These are phyloP conservation scores for Neoarthrinium moseri DNA, from an alignment of 2,329 filamentous ascomycete genomes.

Conservation along the genomic window DNA sequence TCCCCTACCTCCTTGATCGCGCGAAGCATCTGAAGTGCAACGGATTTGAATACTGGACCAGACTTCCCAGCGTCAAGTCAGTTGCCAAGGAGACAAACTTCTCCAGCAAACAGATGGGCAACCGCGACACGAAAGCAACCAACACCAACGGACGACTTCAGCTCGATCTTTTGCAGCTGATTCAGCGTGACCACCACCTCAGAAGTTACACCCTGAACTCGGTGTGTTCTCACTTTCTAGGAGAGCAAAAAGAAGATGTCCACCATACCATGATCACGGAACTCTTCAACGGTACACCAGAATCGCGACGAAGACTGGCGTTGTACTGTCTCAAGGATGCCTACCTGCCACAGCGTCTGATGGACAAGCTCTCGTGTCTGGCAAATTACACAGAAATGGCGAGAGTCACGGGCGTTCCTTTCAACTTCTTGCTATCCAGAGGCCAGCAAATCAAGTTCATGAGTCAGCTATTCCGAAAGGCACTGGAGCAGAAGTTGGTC, in stretches of 20 bases:
- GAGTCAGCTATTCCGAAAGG: conserved; percentile 95
- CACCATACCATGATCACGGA: conserved; percentile 99
- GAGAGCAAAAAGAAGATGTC: conserved; percentile 98
- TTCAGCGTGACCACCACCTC: conserved; percentile 92
- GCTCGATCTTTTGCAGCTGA: conserved; percentile 87
- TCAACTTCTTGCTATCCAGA: conserved; percentile 87
- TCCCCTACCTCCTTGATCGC: conserved; percentile 88
- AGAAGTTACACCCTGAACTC: conserved; percentile 97
- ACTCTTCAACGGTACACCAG: conserved; percentile 91
- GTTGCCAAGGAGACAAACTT: conserved; percentile 79
- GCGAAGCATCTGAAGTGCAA: conserved; percentile 79
- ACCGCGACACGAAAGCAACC: conserved; percentile 87
- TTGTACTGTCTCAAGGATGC: conserved; percentile 98
- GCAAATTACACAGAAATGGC: conserved; percentile 99
- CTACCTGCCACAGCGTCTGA: conserved; percentile 86
- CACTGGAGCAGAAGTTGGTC: conserved; percentile 87
- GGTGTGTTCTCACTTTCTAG: conserved; percentile 89
- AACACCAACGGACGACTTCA: conserved; percentile 94
- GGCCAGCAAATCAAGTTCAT: conserved; percentile 98
- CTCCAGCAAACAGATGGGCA: conserved; percentile 98
- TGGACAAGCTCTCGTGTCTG: conserved; percentile 98
- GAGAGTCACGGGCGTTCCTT: conserved; percentile 96
- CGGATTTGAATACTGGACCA: conserved; percentile 84
- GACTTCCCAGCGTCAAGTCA: conserved; percentile 70
- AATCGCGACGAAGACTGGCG: conserved; percentile 85